Conservation (phyloP, 345 rosid species). For the Citrus reticulata region DNA sequence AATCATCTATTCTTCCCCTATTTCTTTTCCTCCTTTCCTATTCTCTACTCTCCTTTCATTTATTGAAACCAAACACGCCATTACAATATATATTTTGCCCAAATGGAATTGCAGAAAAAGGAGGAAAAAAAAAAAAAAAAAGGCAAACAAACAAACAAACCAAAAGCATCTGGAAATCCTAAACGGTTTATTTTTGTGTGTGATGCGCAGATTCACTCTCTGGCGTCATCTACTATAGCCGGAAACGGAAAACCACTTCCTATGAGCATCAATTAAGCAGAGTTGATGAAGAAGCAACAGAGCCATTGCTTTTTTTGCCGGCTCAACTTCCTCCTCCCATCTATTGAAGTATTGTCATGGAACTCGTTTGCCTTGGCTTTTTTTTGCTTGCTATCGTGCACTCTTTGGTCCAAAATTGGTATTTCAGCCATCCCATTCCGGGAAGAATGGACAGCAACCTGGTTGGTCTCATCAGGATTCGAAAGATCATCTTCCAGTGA, state of each 20-base stretch:
- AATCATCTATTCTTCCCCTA: too few species aligned
- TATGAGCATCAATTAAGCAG: background rate
- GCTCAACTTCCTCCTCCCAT: conserved; percentile 13
- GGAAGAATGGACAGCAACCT: conserved; percentile 12
- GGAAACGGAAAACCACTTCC: background rate
- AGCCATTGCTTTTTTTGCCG: conserved; percentile 12
- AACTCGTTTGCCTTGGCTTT: conserved; percentile 3
- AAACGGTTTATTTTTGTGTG: background rate
- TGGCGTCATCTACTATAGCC: background rate
- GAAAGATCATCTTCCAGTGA: conserved; percentile 35
- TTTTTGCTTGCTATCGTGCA: conserved; percentile 2
- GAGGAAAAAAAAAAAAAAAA: too few species aligned
- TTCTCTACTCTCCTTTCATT: too few species aligned
- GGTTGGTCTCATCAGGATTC: conserved; percentile 16
- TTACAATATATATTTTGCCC: background rate
- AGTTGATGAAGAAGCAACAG: conserved; percentile 37
- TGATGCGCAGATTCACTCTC: background rate
- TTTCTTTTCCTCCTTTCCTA: too few species aligned
- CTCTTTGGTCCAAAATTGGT: conserved; percentile 3
- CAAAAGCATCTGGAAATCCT: background rate
- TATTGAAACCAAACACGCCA: too few species aligned
- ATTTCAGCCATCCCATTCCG: background rate
- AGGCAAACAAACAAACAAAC: too few species aligned
- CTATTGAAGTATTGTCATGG: conserved; percentile 7
- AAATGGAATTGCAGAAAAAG: background rate